These are phyloP conservation scores for Psilocybe cyanescens DNA, from an alignment of 768 basidiomycete genomes.

Conservation along the genomic window DNA sequence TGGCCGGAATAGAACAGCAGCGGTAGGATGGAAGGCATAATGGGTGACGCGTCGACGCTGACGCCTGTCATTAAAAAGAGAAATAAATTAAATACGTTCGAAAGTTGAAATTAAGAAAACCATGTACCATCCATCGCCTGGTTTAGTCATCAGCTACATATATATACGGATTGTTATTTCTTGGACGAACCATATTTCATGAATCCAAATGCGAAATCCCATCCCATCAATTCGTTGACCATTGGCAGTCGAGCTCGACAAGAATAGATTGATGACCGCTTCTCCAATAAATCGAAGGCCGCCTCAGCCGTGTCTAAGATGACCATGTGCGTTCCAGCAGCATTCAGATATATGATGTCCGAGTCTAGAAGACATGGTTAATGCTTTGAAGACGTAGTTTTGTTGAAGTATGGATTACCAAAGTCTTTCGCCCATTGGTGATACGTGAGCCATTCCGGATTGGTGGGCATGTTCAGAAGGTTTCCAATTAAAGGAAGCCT, in stretches of 20 bases:
- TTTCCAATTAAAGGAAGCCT: conserved; percentile 11
- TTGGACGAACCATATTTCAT: conserved; percentile 18
- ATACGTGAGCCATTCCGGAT: conserved; percentile 6
- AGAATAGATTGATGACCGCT: conserved; percentile 43
- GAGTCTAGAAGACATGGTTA: conserved; percentile 24
- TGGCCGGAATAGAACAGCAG: conserved; percentile 31
- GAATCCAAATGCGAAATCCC: conserved; percentile 17
- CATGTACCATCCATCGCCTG: not conserved
- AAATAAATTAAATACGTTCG: too few relatives aligned
- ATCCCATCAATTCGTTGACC: not conserved
- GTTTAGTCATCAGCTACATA: too few relatives aligned
- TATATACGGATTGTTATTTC: too few relatives aligned
- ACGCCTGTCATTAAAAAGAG: not conserved
- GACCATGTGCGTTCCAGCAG: conserved; percentile 35
- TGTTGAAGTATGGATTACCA: conserved; percentile 12
- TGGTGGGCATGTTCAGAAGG: conserved; percentile 1
- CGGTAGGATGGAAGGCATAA: conserved; percentile 15
- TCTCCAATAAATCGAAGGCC: conserved; percentile 43
- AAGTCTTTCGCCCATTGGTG: conserved; percentile 23
- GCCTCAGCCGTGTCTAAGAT: conserved; percentile 37
- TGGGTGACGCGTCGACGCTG: not conserved
- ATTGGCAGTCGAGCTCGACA: conserved; percentile 24
- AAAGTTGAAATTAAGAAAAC: not conserved
- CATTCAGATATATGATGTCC: conserved; percentile 32
- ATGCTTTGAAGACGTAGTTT: not conserved